Conservation (phyloP, 2,329 filamentous ascomycete genomes). For the Bisporella sp. region DNA sequence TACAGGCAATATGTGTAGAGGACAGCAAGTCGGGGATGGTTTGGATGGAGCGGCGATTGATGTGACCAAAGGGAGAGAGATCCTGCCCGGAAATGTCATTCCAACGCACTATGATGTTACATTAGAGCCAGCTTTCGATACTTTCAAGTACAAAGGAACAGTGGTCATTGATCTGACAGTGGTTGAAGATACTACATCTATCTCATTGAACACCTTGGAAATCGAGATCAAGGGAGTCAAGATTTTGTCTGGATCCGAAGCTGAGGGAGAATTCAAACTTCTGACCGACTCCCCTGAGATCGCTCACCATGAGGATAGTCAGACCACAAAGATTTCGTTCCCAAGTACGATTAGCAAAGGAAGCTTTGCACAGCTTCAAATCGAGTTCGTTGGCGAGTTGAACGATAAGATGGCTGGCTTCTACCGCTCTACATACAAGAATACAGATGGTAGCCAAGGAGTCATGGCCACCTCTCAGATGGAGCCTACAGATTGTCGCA, state of each 20-base stretch:
- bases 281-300: constrained; percentile 59
- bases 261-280: constrained; percentile 36
- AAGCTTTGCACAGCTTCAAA: constrained; percentile 68
- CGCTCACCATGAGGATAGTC: constrained; percentile 69
- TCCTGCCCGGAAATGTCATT: constrained; percentile 86
- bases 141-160: constrained; percentile 78
- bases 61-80: constrained; percentile 64
- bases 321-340: constrained; percentile 78
- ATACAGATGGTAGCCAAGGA: constrained; percentile 67
- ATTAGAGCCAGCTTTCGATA: constrained; percentile 83
- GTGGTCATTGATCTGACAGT: constrained; percentile 86
- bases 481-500: constrained; percentile 89
- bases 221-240: constrained; percentile 73
- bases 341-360: constrained; percentile 65
- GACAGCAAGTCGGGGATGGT: constrained; percentile 45
- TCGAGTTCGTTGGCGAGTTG: constrained; percentile 71
- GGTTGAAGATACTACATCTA: constrained; percentile 72
- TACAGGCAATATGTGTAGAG: constrained; percentile 59
- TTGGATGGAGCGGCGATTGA: constrained; percentile 48
- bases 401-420: constrained; percentile 98
- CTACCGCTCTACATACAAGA: constrained; percentile 92
- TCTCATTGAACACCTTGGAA: constrained; percentile 83
- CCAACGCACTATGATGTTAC: constrained; percentile 89
- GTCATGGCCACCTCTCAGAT: constrained; percentile 91
- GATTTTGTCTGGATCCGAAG: constrained; percentile 53